These are phyloP conservation scores for Begonia peltatifolia DNA, from an alignment of 306 rosid species.

Conservation along the genomic window DNA sequence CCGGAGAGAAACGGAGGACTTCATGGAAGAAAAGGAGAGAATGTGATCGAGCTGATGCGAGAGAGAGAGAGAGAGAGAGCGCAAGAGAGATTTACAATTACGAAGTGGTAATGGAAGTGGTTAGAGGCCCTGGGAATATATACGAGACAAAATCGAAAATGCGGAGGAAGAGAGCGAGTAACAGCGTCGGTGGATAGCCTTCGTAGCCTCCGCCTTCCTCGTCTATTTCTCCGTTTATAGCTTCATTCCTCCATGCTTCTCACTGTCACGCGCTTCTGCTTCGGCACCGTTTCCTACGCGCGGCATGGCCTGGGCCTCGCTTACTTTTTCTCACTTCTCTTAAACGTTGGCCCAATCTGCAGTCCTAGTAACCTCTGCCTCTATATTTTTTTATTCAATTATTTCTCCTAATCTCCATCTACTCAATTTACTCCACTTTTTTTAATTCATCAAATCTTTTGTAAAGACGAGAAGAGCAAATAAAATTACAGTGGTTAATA, in stretches of 20 bases:
- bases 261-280: background rate
- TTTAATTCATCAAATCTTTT: too few relatives aligned
- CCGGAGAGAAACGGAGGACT: conserved; percentile 52
- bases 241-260: background rate
- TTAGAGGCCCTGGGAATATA: conserved; percentile 7
- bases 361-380: too few relatives aligned
- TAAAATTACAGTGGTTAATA: too few relatives aligned
- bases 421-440: too few relatives aligned
- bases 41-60: conserved; percentile 11
- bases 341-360: too few relatives aligned
- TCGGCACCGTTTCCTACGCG: too few relatives aligned
- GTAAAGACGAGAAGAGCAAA: too few relatives aligned
- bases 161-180: background rate
- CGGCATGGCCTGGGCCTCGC: too few relatives aligned
- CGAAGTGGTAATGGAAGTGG: conserved; percentile 9
- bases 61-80: conserved; percentile 7
- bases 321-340: too few relatives aligned
- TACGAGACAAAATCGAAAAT: conserved; percentile 18
- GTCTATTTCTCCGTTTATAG: conserved; percentile 37
- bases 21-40: conserved; percentile 35
- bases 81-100: background rate
- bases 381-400: too few relatives aligned
- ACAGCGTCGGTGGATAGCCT: conserved; percentile 12
- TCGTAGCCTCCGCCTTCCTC: conserved; percentile 58
- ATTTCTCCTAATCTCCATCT: too few relatives aligned